Evolutionary conservation across 192 early-diverging fungal species (phyloP), one percentile per base, ranked within the genome.

Genomic region (Rhizoclosmatium sp.): DNA sequence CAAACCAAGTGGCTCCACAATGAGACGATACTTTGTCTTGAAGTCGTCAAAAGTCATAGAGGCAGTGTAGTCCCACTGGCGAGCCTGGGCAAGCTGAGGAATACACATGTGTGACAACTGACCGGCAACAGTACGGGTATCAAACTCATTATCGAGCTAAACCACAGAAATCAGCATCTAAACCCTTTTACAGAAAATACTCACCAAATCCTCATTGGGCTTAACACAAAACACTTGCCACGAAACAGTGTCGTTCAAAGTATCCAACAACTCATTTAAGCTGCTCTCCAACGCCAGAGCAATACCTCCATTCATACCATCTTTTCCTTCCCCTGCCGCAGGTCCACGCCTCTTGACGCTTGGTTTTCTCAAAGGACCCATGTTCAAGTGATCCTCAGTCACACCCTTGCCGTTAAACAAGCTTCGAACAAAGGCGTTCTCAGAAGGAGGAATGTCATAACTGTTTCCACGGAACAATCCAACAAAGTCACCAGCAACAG

Each of bases 191-290:
- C 21, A 23, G 21, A 54, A 73, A 2, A 44, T 14, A 68, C 69
- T 65, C 66, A 66, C 67, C 42, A 80, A 62, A 76, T 83, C 84
- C 76, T 91, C 89, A 69, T 93, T 92, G 4, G 95, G 91, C 42
- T 91, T 82, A 21, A 97, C 83, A 85, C 97, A 97, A 70, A 94
- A 85, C 5, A 98, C 87, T 47, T 93, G 87, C 94, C 96, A 99
- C 4, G 91, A 82, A 49, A 89, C 88, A 46, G 95, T 95, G 62
- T 92, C 89, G 23, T 86, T 80, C 61, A 96, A 88, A 0, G 97
- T 93, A 4, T 92, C 87, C 45, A 93, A 83, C 71, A 98, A 83
- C 71, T 97, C 94, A 31, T 64, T 65, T 61, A 80, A 41, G n/a
- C 23, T 62, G 21, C 44, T 56, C 47, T 93, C 88, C 68, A 87